Evolutionary conservation across 805 yeast genomes (phyloP), one percentile per base, ranked within the genome.

Genomic region (Nakazawaea pomicola): DNA sequence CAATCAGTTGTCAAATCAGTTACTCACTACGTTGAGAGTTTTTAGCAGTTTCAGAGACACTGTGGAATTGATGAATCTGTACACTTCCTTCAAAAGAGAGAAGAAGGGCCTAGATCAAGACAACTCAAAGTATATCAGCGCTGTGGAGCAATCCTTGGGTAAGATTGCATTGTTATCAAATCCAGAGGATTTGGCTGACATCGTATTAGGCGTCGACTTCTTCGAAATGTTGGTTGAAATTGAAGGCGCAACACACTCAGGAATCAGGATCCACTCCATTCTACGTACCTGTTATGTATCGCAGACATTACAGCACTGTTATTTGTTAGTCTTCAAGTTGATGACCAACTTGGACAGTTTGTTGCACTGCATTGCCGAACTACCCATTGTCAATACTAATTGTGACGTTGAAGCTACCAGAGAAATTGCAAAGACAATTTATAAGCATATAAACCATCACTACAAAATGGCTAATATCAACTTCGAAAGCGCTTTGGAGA

Each of bases 1-100:
- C 2, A 66, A 68, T 30, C 88, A 81, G 43, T 49, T 87, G 3
- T 73, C 87, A 0, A 73, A 78, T 49, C 88, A 83, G 46, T 59
- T 72, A 1, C 49, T 85, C 33, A 67, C 83, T 1, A 70, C 80
- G 12, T 57, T 88, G 42, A 61, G 93, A 43, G 70, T 57, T 6
- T 63, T 65, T 62, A 50, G 54, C 27, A 66, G 61, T 33, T 49
- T 60, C 14, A 50, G 61, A 38, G 65, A 64, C 55, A 34, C 44
- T 61, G 23, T 55, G 56, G 24, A 68, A 38, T 65, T 65, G 36
- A 51, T 71, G 41, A 56, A 58, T 30, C 57, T 67, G 3, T 31
- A 24, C 38, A 16, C 34, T 15, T 36, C 40, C 4, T 34, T 29
- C 20, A 41, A 40, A 14, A 31, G 43, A 20, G 40, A 31, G 33